Percentiles rank a stretch among this genome's conserved stretches.
phyloP scores from a whole-genome alignment of 495 filamentous ascomycete species.

The Saxophila tyrrhenica region DNA sequence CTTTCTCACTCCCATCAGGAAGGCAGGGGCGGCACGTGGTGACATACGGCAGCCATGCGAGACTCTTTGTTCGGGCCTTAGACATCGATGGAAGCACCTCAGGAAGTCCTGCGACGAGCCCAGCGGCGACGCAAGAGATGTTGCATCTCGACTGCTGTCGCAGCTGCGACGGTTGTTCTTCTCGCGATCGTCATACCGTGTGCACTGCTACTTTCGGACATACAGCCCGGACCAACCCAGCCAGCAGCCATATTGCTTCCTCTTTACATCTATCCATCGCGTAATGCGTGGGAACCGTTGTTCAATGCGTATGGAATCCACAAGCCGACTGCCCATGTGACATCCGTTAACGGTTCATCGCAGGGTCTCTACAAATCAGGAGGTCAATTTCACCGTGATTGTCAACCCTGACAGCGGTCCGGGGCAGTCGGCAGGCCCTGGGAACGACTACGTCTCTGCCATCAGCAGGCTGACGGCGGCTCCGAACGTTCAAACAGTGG shows the following conservation, averaged over 20 bases:
- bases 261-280: conserved; percentile 4
- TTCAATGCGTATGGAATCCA: not conserved
- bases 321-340: not conserved
- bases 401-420: conserved; percentile 15
- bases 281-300: not conserved
- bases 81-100: not conserved
- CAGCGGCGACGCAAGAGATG: not conserved
- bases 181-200: not conserved
- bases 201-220: not conserved
- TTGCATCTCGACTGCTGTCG: not conserved
- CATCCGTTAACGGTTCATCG: not conserved
- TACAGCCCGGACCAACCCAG: not conserved
- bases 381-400: conserved; percentile 10
- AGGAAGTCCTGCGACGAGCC: not conserved
- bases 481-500: conserved; percentile 12
- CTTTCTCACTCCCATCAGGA: no score
- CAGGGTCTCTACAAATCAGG: not conserved
- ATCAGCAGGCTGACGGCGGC: conserved; percentile 4
- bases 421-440: conserved; percentile 1
- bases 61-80: no score
- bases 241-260: not conserved
- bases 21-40: no score
- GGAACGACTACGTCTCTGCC: conserved; percentile 1
- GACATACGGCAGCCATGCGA: no score
- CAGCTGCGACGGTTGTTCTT: not conserved